Conservation (phyloP, 2,329 filamentous ascomycete species). For the Clonostachys sp. region DNA sequence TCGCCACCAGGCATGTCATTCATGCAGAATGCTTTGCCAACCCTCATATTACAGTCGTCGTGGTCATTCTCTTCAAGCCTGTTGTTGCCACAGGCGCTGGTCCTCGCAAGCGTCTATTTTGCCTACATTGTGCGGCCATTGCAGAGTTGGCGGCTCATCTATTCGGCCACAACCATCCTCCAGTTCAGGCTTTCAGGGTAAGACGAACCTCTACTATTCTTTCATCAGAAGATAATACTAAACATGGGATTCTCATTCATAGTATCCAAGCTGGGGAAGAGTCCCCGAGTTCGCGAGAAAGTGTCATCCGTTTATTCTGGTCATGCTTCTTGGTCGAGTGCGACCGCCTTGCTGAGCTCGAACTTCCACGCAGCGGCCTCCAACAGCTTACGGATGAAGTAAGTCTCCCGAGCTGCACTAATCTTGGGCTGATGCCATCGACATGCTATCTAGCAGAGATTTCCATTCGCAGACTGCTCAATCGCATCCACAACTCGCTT, state of each 20-base stretch:
- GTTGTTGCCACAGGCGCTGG: conserved; percentile 17
- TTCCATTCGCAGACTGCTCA: conserved; percentile 20
- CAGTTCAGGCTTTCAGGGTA: conserved; percentile 16
- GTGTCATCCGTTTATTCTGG: conserved; percentile 18
- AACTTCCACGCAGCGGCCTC: conserved; percentile 22
- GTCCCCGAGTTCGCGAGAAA: conserved; percentile 9
- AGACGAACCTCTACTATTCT: too few relatives aligned
- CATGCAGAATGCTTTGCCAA: conserved; percentile 19
- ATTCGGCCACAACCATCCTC: conserved; percentile 19
- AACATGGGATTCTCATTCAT: too few relatives aligned
- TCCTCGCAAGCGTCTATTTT: conserved; percentile 24
- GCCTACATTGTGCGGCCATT: conserved; percentile 22
- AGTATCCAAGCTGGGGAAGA: conserved; percentile 8
- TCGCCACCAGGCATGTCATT: conserved; percentile 20
- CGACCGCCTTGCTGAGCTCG: conserved; percentile 22
- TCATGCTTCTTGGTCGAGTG: conserved; percentile 23
- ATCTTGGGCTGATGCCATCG: conserved; percentile 13
- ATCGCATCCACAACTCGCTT: conserved; percentile 23
- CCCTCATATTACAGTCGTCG: conserved; percentile 15
- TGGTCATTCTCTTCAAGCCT: conserved; percentile 20
- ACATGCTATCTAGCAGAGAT: conserved; percentile 24
- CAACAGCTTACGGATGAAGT: conserved; percentile 21
- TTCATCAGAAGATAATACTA: too few relatives aligned
- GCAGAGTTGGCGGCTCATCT: conserved; percentile 24
- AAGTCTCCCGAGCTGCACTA: conserved; percentile 15